A percentile compares a stretch with the other conserved stretches of the same genome.
These are phyloP conservation scores for Lepiota brunneoincarnata DNA, from an alignment of 768 basidiomycete genomes.

Conservation along the genomic window DNA sequence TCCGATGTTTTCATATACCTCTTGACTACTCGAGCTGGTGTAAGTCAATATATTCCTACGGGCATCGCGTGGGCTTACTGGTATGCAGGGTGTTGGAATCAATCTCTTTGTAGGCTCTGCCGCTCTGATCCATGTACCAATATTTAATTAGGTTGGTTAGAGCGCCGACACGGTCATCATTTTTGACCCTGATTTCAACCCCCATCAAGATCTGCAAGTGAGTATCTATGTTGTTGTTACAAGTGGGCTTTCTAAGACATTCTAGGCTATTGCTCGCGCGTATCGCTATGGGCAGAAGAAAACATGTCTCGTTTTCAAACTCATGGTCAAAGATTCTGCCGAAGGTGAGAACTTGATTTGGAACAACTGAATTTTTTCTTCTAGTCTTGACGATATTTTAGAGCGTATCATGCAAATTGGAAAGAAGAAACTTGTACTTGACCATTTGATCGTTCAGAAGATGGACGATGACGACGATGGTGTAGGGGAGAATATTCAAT, in stretches of 20 bases:
- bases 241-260: constrained; percentile 2
- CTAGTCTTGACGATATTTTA: constrained; percentile 27
- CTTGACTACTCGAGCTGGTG: constrained; percentile 87
- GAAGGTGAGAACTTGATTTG: constrained; percentile 52
- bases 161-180: constrained; percentile 93
- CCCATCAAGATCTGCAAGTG: constrained; percentile 95
- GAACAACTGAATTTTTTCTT: not conserved
- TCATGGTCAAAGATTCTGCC: constrained; percentile 93
- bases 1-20: constrained; percentile 92
- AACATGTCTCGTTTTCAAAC: constrained; percentile 90
- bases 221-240: constrained; percentile 17
- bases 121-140: not conserved
- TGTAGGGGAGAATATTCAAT: constrained; percentile 76
- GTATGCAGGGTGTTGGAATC: constrained; percentile 74
- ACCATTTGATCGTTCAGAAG: constrained; percentile 94
- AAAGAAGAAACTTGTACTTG: constrained; percentile 93
- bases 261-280: constrained; percentile 88
- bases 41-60: constrained; percentile 21
- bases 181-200: constrained; percentile 97
- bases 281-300: constrained; percentile 96
- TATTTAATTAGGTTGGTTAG: constrained; percentile 32
- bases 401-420: constrained; percentile 90
- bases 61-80: not conserved
- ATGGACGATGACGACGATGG: constrained; percentile 85
- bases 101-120: constrained; percentile 57